These are phyloP conservation scores for Nannochloris sp. DNA, from an alignment of 139 green algal species.

Conservation along the genomic window DNA sequence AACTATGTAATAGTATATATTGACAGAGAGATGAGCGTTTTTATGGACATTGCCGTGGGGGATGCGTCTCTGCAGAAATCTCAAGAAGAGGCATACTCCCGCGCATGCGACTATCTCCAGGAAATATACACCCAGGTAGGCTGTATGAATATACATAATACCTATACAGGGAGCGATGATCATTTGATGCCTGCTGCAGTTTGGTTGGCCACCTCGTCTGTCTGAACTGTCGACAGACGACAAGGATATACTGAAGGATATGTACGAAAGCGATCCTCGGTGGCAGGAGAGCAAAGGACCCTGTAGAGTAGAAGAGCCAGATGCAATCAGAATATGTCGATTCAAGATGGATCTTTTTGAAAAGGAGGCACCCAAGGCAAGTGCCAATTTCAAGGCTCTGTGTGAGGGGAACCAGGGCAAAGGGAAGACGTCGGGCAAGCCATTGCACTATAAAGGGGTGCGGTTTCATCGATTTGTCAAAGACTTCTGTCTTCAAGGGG, in stretches of 20 bases:
- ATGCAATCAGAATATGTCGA: slow-evolving; percentile 17
- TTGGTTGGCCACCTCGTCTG: slow-evolving; percentile 26
- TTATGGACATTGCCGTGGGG: slow-evolving; percentile 7
- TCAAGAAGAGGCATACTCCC: slow-evolving; percentile 6
- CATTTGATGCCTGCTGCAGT: slow-evolving; percentile 24
- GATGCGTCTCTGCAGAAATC: background rate
- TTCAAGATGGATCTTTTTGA: slow-evolving; percentile 34
- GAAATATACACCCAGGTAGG: slow-evolving; percentile 1
- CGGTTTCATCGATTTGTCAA: slow-evolving; percentile 69
- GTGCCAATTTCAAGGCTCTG: slow-evolving; percentile 61
- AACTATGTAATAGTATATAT: background rate
- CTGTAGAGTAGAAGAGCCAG: slow-evolving; percentile 5
- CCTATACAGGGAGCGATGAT: background rate
- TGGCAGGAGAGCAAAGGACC: slow-evolving; percentile 25
- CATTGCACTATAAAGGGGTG: slow-evolving; percentile 64
- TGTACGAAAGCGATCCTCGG: slow-evolving; percentile 33
- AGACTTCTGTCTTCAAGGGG: slow-evolving; percentile 67
- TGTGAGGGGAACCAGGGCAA: slow-evolving; percentile 66
- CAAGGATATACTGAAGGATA: slow-evolving; percentile 34
- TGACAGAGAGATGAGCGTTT: background rate
- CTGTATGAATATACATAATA: no score
- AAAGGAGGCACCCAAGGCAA: slow-evolving; percentile 42
- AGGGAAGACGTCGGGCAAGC: slow-evolving; percentile 64
- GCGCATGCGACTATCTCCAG: slow-evolving; percentile 4
- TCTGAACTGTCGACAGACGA: slow-evolving; percentile 37